Base-by-base conservation (phyloP, 192 early-diverging fungal species). In the Coemansia sp. region DNA sequence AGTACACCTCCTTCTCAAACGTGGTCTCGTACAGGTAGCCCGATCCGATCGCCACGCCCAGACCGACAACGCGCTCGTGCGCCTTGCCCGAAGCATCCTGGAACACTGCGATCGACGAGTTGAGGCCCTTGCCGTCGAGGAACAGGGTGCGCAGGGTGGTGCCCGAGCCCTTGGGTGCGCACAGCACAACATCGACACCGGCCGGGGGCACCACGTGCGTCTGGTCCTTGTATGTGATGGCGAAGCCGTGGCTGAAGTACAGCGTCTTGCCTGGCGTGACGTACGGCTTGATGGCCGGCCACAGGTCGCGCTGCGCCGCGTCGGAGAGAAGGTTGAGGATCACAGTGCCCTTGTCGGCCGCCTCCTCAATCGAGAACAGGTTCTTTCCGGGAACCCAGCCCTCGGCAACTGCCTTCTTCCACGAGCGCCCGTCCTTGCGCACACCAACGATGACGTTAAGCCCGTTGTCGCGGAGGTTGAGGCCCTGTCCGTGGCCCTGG, bases 21-120 rank as follows among this genome's bases (percentile, higher is more conserved):
- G 94, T 95, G 64, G 96, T 96, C 85, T 98, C 94, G 83, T 97
- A 98, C 70, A 98, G 85, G 85, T 98, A 98, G 38, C 97, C 97
- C 11, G 93, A 92, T 22, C 97, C 97, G 66, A 98, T 93, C 74
- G 90, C 95, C 11, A 98, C 88, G 69, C 94, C 97, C 19, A 97
- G 86, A 38, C 88, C 97, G 65, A 93, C 86, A 53, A 93, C 92
- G 65, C 93, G 90, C 84, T 98, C 97, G 75, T 93, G 88, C 65
- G 97, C 97, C 77, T 96, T 85, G 73, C 97, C 97, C 58, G 91
- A 92, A 59, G 85, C 90, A 78, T 98, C 94, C 84, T 98, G 94
- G 85, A 85, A 92, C 65, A 98, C 92, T 70, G 97, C 95, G 55
- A 95, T 90, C 25, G 95, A 97, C 44, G 93, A 93, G 91, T 98